phyloP scores from a whole-genome alignment of 2,329 filamentous ascomycete genomes.

The Ascochyta rabiei region DNA sequence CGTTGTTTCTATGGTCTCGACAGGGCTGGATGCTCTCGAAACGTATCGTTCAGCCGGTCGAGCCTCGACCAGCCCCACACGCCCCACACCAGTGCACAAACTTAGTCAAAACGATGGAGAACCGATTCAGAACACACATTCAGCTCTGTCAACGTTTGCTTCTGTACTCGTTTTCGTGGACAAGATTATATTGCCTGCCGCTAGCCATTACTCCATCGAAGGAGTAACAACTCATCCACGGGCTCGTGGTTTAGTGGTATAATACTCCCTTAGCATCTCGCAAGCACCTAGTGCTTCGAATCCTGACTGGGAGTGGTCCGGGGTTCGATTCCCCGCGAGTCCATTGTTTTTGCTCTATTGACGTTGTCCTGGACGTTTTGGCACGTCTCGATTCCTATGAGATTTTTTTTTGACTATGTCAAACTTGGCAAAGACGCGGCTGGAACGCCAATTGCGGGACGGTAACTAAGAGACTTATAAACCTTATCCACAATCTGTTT shows the following conservation, averaged over 20 bases:
- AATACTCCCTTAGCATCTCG: constrained; percentile 17
- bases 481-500: too few species aligned
- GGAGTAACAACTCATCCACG: neutral
- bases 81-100: neutral
- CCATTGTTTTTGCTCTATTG: neutral
- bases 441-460: too few species aligned
- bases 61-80: constrained; percentile 1
- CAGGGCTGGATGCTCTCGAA: neutral
- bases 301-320: constrained; percentile 18
- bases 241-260: constrained; percentile 20
- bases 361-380: neutral
- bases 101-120: neutral
- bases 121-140: neutral
- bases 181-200: neutral
- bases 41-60: neutral
- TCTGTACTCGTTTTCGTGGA: neutral
- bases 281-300: neutral
- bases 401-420: neutral
- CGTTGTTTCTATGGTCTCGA: neutral
- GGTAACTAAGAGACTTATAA: too few species aligned
- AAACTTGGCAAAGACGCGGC: too few species aligned
- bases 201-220: neutral
- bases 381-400: too few species aligned
- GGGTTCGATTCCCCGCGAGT: constrained; percentile 16
- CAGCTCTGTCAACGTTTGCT: neutral